Conservation (phyloP, 2,329 filamentous ascomycete species). For the Apiospora hydei region DNA sequence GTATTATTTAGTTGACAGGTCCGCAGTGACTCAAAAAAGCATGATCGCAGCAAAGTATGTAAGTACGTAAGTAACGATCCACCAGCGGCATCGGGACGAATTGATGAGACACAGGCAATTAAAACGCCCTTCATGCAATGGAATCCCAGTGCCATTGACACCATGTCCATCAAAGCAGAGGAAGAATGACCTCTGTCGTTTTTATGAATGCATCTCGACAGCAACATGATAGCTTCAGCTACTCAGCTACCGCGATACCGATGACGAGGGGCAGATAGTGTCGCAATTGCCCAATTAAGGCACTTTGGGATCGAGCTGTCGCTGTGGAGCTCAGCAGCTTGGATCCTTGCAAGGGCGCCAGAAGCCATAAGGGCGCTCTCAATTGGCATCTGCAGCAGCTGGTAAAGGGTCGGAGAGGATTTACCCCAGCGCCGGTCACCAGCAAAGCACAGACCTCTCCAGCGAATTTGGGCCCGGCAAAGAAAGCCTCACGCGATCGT, state of each 20-base stretch:
- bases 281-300: conserved; percentile 2
- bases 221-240: neutral
- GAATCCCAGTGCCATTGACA: neutral
- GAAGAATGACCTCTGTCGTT: neutral
- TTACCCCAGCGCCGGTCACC: conserved; percentile 16
- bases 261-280: conserved; percentile 2
- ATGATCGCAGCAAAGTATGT: neutral
- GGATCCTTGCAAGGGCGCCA: neutral
- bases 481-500: conserved; percentile 13
- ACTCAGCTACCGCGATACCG: neutral
- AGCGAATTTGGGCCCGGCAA: conserved; percentile 4
- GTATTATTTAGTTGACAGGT: neutral
- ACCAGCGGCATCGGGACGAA: conserved; percentile 10
- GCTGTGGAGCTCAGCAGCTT: neutral
- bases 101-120: neutral
- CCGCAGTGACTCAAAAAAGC: neutral
- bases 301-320: neutral
- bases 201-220: neutral
- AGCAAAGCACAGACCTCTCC: conserved; percentile 10
- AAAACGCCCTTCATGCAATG: neutral
- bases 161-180: neutral
- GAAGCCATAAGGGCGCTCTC: neutral
- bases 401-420: conserved; percentile 21
- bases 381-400: neutral
- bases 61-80: conserved; percentile 15